These are phyloP conservation scores for Leishmania braziliensis DNA, from an alignment of 208 protist genomes.

Conservation along the genomic window DNA sequence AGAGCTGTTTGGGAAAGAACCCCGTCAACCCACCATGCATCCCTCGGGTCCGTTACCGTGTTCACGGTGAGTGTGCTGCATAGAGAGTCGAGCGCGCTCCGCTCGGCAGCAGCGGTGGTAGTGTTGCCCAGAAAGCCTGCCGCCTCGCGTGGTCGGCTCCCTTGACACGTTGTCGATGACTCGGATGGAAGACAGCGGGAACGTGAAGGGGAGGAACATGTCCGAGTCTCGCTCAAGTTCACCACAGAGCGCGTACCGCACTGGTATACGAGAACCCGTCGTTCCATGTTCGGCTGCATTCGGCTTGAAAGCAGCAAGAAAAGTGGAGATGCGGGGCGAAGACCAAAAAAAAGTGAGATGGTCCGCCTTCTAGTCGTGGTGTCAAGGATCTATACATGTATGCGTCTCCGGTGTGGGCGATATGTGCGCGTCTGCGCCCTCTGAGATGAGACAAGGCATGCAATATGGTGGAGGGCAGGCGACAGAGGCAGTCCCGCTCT, in stretches of 20 bases:
- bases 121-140: neutral
- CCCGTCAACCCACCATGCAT: neutral
- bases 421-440: neutral
- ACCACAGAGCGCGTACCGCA: conserved; percentile 20
- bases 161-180: neutral
- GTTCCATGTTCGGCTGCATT: conserved; percentile 8
- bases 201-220: neutral
- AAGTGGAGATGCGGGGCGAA: neutral
- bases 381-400: neutral
- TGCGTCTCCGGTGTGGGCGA: neutral
- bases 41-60: neutral
- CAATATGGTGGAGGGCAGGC: neutral
- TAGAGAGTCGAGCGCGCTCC: neutral
- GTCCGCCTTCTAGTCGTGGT: neutral
- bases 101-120: neutral
- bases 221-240: conserved; percentile 7
- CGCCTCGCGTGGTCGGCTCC: neutral
- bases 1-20: neutral
- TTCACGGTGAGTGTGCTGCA: conserved; percentile 1
- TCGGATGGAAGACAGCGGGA: neutral
- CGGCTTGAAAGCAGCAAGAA: neutral
- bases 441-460: neutral
- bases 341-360: neutral
- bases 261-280: conserved; percentile 26
- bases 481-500: neutral